A percentile compares a stretch with the other conserved stretches of the same genome.
Conservation (phyloP, 768 basidiomycete species). For the Leccinum incarnatum region DNA sequence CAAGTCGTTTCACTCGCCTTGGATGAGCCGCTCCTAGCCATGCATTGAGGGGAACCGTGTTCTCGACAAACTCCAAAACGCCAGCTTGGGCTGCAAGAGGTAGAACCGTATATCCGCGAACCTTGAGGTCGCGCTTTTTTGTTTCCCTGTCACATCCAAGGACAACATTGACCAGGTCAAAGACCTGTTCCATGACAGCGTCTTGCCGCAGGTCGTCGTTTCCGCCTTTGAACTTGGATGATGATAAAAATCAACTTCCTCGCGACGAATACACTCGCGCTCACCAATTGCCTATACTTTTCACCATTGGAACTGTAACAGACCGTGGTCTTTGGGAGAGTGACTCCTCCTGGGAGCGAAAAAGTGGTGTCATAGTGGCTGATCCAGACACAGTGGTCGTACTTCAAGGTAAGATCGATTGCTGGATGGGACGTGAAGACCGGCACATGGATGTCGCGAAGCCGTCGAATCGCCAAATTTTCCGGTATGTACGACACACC, state of each 20-base stretch:
- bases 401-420: conserved; percentile 66
- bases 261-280: conserved; percentile 21
- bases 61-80: conserved; percentile 84
- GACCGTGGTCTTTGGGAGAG: conserved; percentile 73
- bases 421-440: conserved; percentile 73
- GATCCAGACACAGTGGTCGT: conserved; percentile 71
- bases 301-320: conserved; percentile 69
- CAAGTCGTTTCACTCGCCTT: conserved; percentile 39
- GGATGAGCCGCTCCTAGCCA: conserved; percentile 68
- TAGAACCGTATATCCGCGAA: conserved; percentile 87
- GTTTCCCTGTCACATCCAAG: conserved; percentile 75
- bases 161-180: conserved; percentile 81
- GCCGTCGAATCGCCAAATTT: conserved; percentile 41
- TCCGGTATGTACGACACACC: conserved; percentile 44
- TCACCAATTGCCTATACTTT: conserved; percentile 76
- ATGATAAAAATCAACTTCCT: background rate
- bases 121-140: conserved; percentile 61
- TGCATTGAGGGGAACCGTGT: conserved; percentile 60
- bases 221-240: conserved; percentile 81
- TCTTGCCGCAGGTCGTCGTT: conserved; percentile 86
- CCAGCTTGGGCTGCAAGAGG: conserved; percentile 81
- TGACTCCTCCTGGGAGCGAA: conserved; percentile 70
- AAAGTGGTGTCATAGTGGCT: conserved; percentile 57
- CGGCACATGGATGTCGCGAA: conserved; percentile 67
- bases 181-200: conserved; percentile 99